Conservation (phyloP, 1,139 yeast species). For the Barnettozyma hawaiiensis region DNA sequence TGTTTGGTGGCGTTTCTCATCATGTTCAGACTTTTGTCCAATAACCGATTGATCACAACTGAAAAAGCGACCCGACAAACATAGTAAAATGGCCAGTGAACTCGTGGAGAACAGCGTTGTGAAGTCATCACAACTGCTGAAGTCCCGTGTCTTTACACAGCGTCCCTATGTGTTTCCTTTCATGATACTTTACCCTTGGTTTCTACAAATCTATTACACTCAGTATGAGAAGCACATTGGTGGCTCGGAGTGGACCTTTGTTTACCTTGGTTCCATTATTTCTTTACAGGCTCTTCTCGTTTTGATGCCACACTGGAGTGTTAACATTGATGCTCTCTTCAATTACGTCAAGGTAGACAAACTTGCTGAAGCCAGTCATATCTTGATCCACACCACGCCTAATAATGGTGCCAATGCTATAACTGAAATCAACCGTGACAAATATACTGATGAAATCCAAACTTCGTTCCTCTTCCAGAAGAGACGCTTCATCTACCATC, state of each 20-base stretch:
- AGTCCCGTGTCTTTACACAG: constrained; percentile 51
- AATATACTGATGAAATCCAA: constrained; percentile 58
- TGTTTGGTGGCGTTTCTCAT: neutral
- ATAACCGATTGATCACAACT: neutral
- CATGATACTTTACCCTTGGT: constrained; percentile 69
- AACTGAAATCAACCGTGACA: constrained; percentile 54
- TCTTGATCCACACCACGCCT: constrained; percentile 76
- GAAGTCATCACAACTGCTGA: constrained; percentile 50
- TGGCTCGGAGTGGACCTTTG: constrained; percentile 81
- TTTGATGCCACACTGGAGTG: constrained; percentile 96
- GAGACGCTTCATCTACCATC: constrained; percentile 76
- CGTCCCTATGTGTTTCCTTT: constrained; percentile 89
- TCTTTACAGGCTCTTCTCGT: constrained; percentile 72
- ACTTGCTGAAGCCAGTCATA: constrained; percentile 60
- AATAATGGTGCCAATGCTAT: constrained; percentile 86
- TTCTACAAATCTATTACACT: constrained; percentile 56
- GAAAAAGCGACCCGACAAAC: neutral
- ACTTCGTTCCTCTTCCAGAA: constrained; percentile 82
- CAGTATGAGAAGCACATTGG: constrained; percentile 78
- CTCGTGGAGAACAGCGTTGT: constrained; percentile 34
- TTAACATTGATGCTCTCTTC: constrained; percentile 64
- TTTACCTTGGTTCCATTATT: constrained; percentile 67
- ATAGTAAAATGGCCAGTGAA: constrained; percentile 14
- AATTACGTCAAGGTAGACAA: constrained; percentile 52
- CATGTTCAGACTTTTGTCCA: neutral